phyloP scores from a whole-genome alignment of 805 yeast genomes.

The Yamadazyma paraphyllophila region DNA sequence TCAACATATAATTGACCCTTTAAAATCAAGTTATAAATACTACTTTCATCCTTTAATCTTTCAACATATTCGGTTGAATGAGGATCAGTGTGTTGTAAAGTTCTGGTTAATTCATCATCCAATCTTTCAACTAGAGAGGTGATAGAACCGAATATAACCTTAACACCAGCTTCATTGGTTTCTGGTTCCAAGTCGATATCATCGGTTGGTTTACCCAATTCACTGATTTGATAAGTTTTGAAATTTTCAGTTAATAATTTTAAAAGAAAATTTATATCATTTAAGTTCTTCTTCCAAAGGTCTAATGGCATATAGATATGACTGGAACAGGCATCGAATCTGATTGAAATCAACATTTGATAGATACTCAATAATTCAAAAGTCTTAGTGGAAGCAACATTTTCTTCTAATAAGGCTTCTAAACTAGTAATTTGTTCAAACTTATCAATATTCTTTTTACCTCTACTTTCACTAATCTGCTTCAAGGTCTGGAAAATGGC shows the following conservation, averaged over 20 bases:
- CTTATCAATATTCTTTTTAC: conserved; percentile 90
- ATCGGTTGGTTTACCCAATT: conserved; percentile 66
- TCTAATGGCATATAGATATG: conserved; percentile 71
- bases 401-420: conserved; percentile 53
- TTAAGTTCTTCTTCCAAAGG: conserved; percentile 73
- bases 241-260: conserved; percentile 63
- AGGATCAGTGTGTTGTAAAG: conserved; percentile 87
- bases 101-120: conserved; percentile 89
- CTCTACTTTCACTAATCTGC: conserved; percentile 82
- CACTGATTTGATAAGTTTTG: conserved; percentile 63
- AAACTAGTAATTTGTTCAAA: conserved; percentile 70
- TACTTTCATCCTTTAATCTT: conserved; percentile 83
- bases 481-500: conserved; percentile 71
- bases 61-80: conserved; percentile 92
- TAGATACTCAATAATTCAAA: conserved; percentile 79
- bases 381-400: conserved; percentile 30
- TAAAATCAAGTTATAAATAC: conserved; percentile 70
- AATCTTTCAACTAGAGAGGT: conserved; percentile 87
- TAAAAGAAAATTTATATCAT: conserved; percentile 62
- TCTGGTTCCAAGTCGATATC: conserved; percentile 71
- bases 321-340: conserved; percentile 76
- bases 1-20: conserved; percentile 88
- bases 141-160: conserved; percentile 78
- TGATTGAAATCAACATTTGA: conserved; percentile 78
- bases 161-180: conserved; percentile 58